phyloP scores from a whole-genome alignment of 2,329 filamentous ascomycete genomes.

The Celoporthe dispersa region DNA sequence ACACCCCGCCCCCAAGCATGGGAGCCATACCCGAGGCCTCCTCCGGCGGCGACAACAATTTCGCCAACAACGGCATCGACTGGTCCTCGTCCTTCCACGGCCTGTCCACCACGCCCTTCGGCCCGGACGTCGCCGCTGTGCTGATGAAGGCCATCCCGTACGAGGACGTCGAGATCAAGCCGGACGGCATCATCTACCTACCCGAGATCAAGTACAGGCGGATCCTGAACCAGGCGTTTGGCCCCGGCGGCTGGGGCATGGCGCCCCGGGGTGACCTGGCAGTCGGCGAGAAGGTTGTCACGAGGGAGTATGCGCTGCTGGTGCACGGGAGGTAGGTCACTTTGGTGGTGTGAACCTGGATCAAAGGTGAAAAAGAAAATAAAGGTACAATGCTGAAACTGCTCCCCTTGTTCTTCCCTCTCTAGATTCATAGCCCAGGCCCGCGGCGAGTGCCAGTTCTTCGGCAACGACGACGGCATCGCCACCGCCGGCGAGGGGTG shows the following conservation, averaged over 20 bases:
- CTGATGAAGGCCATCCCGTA: slow-evolving; percentile 69
- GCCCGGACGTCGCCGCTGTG: slow-evolving; percentile 68
- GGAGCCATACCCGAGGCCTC: slow-evolving; percentile 25
- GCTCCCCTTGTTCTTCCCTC: not conserved
- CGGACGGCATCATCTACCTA: slow-evolving; percentile 93
- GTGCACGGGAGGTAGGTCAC: slow-evolving; percentile 77
- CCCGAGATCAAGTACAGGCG: slow-evolving; percentile 98
- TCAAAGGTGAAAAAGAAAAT: not conserved
- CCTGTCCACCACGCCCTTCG: slow-evolving; percentile 72
- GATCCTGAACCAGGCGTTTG: slow-evolving; percentile 88
- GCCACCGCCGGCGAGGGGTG: slow-evolving; percentile 95
- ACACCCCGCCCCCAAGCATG: slow-evolving; percentile 15
- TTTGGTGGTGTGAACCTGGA: not conserved
- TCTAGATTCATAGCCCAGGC: slow-evolving; percentile 86
- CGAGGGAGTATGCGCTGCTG: slow-evolving; percentile 91
- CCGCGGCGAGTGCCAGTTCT: slow-evolving; percentile 93
- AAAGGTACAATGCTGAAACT: not conserved
- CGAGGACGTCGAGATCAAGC: slow-evolving; percentile 93
- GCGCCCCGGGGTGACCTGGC: slow-evolving; percentile 85
- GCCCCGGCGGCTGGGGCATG: slow-evolving; percentile 93
- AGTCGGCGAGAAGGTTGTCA: slow-evolving; percentile 79
- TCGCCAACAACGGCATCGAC: slow-evolving; percentile 54
- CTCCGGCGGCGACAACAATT: slow-evolving; percentile 30
- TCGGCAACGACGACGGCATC: slow-evolving; percentile 78
- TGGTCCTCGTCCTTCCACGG: slow-evolving; percentile 87